A percentile compares a stretch with the other conserved stretches of the same genome.
phyloP scores from a whole-genome alignment of 2,329 filamentous ascomycete genomes.

The Trichoderma arundinaceum region DNA sequence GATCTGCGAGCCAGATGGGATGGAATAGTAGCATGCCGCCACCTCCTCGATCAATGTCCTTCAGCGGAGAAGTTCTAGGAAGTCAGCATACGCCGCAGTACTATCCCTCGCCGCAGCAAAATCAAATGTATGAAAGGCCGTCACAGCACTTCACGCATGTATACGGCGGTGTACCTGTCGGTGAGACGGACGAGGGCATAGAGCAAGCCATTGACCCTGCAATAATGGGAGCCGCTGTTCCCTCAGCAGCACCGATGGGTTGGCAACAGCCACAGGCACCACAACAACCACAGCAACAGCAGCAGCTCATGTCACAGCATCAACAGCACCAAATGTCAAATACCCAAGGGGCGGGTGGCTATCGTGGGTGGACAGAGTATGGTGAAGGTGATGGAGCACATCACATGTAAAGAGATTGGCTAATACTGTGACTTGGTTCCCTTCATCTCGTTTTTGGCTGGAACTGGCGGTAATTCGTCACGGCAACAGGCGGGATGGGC shows the following conservation, averaged over 20 bases:
- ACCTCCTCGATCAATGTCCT: conserved; percentile 55
- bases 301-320: conserved; percentile 22
- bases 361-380: conserved; percentile 20
- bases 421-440: not conserved
- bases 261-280: conserved; percentile 48
- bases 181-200: conserved; percentile 43
- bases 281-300: not conserved
- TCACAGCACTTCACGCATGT: conserved; percentile 49
- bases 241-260: conserved; percentile 47
- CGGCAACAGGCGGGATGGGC: not conserved
- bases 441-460: not conserved
- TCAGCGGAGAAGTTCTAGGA: conserved; percentile 50
- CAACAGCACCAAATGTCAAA: conserved; percentile 43
- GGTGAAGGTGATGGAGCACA: conserved; percentile 10
- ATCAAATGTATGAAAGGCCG: conserved; percentile 52
- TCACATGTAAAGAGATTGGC: conserved; percentile 12
- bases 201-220: conserved; percentile 33
- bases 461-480: not conserved
- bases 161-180: conserved; percentile 49
- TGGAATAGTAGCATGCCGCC: conserved; percentile 52
- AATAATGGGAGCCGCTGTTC: conserved; percentile 44
- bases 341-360: conserved; percentile 43
- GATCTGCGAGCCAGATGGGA: conserved; percentile 51
- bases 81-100: conserved; percentile 48
- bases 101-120: conserved; percentile 49